Evolutionary conservation across 1,284 basidiomycete genomes (phyloP).

Genomic region (Malassezia arunalokei): DNA sequence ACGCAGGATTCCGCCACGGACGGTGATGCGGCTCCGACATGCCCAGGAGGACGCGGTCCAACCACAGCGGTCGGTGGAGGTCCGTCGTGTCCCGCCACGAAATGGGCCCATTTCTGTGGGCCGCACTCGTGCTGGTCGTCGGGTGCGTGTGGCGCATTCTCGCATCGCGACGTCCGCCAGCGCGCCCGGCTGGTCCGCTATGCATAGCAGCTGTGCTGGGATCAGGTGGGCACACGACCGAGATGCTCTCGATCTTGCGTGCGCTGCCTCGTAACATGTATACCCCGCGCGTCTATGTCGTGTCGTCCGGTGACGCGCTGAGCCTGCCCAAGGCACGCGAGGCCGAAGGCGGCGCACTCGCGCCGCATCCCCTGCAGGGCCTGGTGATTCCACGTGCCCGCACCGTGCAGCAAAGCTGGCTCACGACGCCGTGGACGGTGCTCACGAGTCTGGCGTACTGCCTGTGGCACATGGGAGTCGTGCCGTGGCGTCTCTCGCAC

Average conservation of each 20-base stretch:
- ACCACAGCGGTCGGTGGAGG: too few relatives aligned
- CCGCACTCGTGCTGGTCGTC: not conserved
- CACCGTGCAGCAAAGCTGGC: constrained; percentile 39
- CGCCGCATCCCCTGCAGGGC: constrained; percentile 1
- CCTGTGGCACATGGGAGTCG: constrained; percentile 21
- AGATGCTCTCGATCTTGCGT: constrained; percentile 66
- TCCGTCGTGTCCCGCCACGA: too few relatives aligned
- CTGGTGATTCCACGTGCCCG: constrained; percentile 65
- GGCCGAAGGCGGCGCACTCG: constrained; percentile 52
- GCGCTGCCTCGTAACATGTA: constrained; percentile 67
- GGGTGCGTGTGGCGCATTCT: not conserved
- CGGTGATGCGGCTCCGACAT: not conserved
- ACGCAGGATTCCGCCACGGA: constrained; percentile 1
- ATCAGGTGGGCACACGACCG: constrained; percentile 83
- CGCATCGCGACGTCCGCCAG: not conserved
- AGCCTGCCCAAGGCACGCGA: constrained; percentile 60
- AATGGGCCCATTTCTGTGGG: too few relatives aligned
- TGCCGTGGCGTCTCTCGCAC: constrained; percentile 5
- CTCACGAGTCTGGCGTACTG: constrained; percentile 20
- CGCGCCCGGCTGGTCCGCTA: not conserved
- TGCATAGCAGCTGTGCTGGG: constrained; percentile 54
- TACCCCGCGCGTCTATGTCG: constrained; percentile 64
- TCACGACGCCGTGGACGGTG: constrained; percentile 26
- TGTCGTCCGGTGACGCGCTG: constrained; percentile 68
- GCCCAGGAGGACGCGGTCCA: too few relatives aligned